These are phyloP conservation scores for Amylostereum areolatum DNA, from an alignment of 1,284 basidiomycete genomes.

Conservation along the genomic window DNA sequence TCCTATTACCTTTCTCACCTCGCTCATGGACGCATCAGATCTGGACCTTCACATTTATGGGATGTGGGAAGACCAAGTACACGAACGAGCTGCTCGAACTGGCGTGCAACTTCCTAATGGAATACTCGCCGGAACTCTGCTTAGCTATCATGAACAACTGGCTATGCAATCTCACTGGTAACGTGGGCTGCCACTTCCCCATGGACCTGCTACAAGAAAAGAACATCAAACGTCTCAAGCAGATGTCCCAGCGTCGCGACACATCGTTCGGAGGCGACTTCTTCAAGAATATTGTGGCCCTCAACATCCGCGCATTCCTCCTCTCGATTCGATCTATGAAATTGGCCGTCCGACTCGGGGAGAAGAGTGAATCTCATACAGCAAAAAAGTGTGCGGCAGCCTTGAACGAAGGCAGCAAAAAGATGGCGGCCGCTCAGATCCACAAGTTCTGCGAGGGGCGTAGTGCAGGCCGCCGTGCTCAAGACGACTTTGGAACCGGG, in stretches of 20 bases:
- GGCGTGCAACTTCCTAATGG: slow-evolving; percentile 24
- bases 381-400: slow-evolving; percentile 1
- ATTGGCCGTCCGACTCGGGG: neutral
- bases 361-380: neutral
- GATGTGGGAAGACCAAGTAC: slow-evolving; percentile 22
- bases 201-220: slow-evolving; percentile 10
- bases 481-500: neutral
- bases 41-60: slow-evolving; percentile 23
- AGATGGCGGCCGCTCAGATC: neutral
- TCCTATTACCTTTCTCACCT: neutral
- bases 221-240: slow-evolving; percentile 8
- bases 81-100: slow-evolving; percentile 24
- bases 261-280: slow-evolving; percentile 4
- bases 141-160: slow-evolving; percentile 18
- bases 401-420: neutral
- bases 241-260: slow-evolving; percentile 1
- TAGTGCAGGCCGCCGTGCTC: neutral
- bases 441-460: neutral
- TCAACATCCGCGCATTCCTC: slow-evolving; percentile 6
- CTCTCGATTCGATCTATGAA: slow-evolving; percentile 1
- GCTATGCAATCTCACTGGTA: slow-evolving; percentile 13
- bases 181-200: slow-evolving; percentile 8
- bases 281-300: slow-evolving; percentile 4
- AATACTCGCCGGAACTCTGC: slow-evolving; percentile 15
- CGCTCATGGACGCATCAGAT: slow-evolving; percentile 5